Conservation (phyloP, 2,329 filamentous ascomycete genomes). For the Cladosporium oxysporum region DNA sequence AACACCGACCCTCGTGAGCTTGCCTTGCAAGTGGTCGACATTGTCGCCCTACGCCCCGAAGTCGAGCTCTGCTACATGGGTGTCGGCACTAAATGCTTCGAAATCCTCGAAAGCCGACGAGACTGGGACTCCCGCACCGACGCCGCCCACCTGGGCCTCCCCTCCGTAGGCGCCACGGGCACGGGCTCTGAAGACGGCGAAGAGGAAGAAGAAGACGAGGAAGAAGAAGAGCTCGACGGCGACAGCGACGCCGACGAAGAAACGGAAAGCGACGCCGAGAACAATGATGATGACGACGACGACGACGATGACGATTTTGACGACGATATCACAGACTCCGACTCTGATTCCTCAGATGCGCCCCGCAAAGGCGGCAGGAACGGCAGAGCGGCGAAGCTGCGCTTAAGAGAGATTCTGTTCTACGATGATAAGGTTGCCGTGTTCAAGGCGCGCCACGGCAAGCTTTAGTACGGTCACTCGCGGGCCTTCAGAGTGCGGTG, state of each 20-base stretch:
- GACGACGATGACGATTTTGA: slow-evolving; percentile 42
- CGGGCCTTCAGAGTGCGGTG: background rate
- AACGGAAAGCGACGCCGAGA: slow-evolving; percentile 47
- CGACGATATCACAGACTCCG: slow-evolving; percentile 20
- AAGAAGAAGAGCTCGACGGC: slow-evolving; percentile 48
- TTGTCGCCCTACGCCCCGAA: slow-evolving; percentile 73
- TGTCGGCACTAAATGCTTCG: slow-evolving; percentile 76
- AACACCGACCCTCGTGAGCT: slow-evolving; percentile 67
- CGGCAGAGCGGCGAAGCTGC: slow-evolving; percentile 48
- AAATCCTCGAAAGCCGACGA: slow-evolving; percentile 68
- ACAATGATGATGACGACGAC: slow-evolving; percentile 29
- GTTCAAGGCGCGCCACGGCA: slow-evolving; percentile 72
- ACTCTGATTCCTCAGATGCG: slow-evolving; percentile 13
- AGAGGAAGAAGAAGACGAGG: slow-evolving; percentile 46
- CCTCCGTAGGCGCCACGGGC: slow-evolving; percentile 26
- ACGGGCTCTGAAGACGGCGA: slow-evolving; percentile 25
- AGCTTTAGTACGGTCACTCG: slow-evolving; percentile 30
- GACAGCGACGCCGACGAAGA: slow-evolving; percentile 50
- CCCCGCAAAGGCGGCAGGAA: slow-evolving; percentile 20
- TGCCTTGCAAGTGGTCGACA: slow-evolving; percentile 74
- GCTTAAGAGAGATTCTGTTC: slow-evolving; percentile 76
- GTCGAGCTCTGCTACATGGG: slow-evolving; percentile 77
- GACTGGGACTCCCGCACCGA: slow-evolving; percentile 36
- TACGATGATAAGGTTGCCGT: slow-evolving; percentile 82
- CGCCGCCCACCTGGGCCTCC: background rate